phyloP scores from a whole-genome alignment of 345 rosid species.

The Microthlaspi erraticum region DNA sequence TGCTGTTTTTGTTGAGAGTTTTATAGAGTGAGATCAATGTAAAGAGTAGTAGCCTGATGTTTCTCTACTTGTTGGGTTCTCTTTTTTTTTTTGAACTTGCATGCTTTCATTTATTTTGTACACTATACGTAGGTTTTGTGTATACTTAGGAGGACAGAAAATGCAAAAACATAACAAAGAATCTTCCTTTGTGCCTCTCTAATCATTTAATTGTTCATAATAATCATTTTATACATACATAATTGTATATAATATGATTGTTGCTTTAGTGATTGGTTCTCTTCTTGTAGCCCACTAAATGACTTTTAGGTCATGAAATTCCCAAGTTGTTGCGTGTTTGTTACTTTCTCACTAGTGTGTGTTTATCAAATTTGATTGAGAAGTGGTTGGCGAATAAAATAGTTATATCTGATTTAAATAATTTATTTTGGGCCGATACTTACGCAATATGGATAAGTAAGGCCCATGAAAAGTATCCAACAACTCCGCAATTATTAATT shows the following conservation, averaged over 20 bases:
- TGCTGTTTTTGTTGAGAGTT: conserved; percentile 52
- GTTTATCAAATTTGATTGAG: neutral
- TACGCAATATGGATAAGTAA: neutral
- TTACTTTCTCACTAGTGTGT: conserved; percentile 11
- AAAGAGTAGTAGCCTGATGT: conserved; percentile 41
- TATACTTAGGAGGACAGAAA: conserved; percentile 37
- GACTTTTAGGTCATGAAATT: conserved; percentile 16
- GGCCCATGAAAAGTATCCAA: conserved; percentile 37
- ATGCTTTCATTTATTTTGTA: conserved; percentile 10
- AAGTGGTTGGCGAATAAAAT: conserved; percentile 22
- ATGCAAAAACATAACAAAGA: conserved; percentile 33
- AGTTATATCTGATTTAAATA: neutral
- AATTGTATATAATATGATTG: neutral
- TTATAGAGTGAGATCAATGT: conserved; percentile 41
- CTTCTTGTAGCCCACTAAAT: conserved; percentile 6
- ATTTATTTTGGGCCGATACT: conserved; percentile 9
- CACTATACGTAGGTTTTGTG: conserved; percentile 43
- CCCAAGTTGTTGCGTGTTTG: conserved; percentile 16
- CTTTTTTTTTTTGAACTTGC: conserved; percentile 1
- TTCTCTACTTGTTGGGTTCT: conserved; percentile 24
- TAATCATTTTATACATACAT: neutral
- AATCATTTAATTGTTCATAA: conserved; percentile 6
- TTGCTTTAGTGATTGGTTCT: neutral
- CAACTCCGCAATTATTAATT: conserved; percentile 34
- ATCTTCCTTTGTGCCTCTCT: conserved; percentile 26